Evolutionary conservation across 495 filamentous ascomycete genomes (phyloP).

Genomic region (Entonaema liquescens): DNA sequence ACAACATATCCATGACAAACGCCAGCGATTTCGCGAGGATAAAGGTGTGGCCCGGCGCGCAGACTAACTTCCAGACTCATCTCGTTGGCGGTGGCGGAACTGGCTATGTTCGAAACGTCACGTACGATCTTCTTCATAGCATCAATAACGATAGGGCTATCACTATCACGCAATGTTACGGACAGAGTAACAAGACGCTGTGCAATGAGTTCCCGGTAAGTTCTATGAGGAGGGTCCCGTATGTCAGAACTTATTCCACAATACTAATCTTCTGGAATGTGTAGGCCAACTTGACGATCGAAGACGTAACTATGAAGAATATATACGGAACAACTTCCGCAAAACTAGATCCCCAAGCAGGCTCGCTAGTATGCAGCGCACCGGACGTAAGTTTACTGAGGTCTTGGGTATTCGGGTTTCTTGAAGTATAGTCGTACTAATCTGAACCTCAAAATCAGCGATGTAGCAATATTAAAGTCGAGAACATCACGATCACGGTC

Average conservation of each 20-base stretch:
- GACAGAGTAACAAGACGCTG: conserved; percentile 52
- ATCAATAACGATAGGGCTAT: conserved; percentile 68
- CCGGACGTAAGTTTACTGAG: conserved; percentile 29
- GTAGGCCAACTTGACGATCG: conserved; percentile 42
- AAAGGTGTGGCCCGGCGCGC: conserved; percentile 46
- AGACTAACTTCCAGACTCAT: conserved; percentile 42
- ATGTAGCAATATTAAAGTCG: conserved; percentile 31
- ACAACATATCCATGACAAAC: conserved; percentile 47
- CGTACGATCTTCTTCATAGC: conserved; percentile 65
- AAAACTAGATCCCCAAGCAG: conserved; percentile 34
- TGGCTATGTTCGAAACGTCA: conserved; percentile 60
- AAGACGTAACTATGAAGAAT: conserved; percentile 41
- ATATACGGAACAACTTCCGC: conserved; percentile 35
- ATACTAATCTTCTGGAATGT: not conserved
- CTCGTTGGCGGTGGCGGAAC: conserved; percentile 49
- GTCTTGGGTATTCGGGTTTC: not conserved
- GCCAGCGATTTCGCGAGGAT: conserved; percentile 44
- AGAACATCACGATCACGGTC: conserved; percentile 34
- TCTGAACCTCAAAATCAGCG: conserved; percentile 3
- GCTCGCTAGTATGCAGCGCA: conserved; percentile 37
- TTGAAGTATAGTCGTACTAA: not conserved
- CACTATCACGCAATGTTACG: conserved; percentile 69
- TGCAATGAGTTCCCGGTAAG: conserved; percentile 38
- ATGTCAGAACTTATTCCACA: not conserved
- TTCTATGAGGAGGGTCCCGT: not conserved